Conservation (phyloP, 768 basidiomycete species). For the Stropharia rugosoannulata region DNA sequence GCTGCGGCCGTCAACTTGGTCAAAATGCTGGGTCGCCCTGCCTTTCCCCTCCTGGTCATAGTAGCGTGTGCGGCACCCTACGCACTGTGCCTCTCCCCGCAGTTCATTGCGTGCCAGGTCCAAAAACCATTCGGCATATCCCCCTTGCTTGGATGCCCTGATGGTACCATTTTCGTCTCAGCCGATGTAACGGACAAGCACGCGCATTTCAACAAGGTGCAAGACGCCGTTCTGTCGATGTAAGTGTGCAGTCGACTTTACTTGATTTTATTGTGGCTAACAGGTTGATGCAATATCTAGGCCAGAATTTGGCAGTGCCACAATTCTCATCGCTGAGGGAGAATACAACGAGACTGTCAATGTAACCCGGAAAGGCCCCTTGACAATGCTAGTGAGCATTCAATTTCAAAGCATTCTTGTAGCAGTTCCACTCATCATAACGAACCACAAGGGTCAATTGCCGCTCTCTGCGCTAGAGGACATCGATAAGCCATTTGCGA, state of each 20-base stretch:
- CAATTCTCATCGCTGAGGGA: slow-evolving; percentile 57
- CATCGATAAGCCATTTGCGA: slow-evolving; percentile 35
- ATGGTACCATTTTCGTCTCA: slow-evolving; percentile 60
- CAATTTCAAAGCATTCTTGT: neutral
- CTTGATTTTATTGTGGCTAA: neutral
- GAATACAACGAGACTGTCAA: slow-evolving; percentile 62
- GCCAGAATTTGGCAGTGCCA: slow-evolving; percentile 34
- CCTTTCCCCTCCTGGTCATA: neutral
- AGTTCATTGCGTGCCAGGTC: slow-evolving; percentile 49
- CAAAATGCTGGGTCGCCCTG: neutral
- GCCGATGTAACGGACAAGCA: slow-evolving; percentile 36
- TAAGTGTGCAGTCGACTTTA: slow-evolving; percentile 21
- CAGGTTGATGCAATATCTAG: slow-evolving; percentile 24
- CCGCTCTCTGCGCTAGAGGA: slow-evolving; percentile 29
- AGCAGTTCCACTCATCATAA: slow-evolving; percentile 5
- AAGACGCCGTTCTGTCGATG: slow-evolving; percentile 58
- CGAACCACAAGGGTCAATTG: slow-evolving; percentile 45
- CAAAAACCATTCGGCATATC: slow-evolving; percentile 41
- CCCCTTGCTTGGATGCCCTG: slow-evolving; percentile 53
- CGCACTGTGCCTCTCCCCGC: slow-evolving; percentile 39
- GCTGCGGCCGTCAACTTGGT: neutral
- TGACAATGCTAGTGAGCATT: slow-evolving; percentile 51
- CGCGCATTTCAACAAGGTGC: slow-evolving; percentile 48
- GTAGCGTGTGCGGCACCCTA: neutral
- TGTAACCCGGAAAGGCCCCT: slow-evolving; percentile 49